Evolutionary conservation across 2,329 filamentous ascomycete species (phyloP), one percentile per base, ranked within the genome.

Genomic region (Alternaria postmessia): DNA sequence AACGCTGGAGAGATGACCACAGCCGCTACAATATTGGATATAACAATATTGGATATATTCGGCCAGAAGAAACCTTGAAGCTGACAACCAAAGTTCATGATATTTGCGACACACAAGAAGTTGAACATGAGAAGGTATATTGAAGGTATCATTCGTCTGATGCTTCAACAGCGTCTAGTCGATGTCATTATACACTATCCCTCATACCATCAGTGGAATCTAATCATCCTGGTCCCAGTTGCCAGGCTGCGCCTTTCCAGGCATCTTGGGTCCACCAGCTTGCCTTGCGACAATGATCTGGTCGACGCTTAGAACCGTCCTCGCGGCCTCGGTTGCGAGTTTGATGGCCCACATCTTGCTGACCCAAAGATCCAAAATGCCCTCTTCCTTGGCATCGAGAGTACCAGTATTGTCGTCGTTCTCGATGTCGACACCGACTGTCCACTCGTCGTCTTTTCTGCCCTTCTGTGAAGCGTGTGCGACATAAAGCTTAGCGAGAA

Each of bases 281-380:
- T 98, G 95, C 82, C 94, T 89, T 65, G 96, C 94, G 59, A 99
- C 95, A 77, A 99, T 99, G 76, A 99, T 99, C 83, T 99, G 96
- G 81, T 99, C 95, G 39, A 99, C 95, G 48, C 93, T 96, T 66
- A 99, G 84, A 30, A 99, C 91, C 48, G 95, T 99, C 73, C 95
- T 88, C 54, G 93, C 94, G 41, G 95, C 91, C 81, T 99, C 95
- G 24, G 94, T 97, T 38, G 95, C 96, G 66, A 99, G 86, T 83
- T 95, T 95, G 80, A 99, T 97, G 47, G 95, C 95, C 94, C 94
- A 98, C 76, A 89, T 90, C 87, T 99, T 99, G 67, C 91, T 89
- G 62, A 94, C 88, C 82, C 98, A 86, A 43, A 99, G 86, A 78
- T 99, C 96, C 56, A 99, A 85, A 69, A 99, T 97, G 53, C 93